Evolutionary conservation across 495 filamentous ascomycete genomes (phyloP), one percentile per base, ranked within the genome.

Genomic region (Penicillium roqueforti): DNA sequence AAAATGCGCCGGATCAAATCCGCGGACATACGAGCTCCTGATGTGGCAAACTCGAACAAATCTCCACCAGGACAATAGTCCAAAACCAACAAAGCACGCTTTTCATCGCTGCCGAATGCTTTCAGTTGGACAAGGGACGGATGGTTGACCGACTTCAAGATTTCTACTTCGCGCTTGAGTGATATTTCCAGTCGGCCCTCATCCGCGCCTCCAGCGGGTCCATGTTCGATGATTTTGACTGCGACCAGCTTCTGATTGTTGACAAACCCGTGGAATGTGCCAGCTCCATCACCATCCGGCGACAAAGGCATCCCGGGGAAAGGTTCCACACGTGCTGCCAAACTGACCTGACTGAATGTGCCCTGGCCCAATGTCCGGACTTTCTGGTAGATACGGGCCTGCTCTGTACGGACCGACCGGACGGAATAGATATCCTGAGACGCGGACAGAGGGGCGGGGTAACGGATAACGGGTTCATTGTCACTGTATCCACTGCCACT

Each of bases 61-160:
- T 98, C 93, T 6, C 93, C 95, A 3, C 93, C 93, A 3, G 92
- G 84, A 61, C 89, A 97, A 66, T 97, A 97, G 56, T 86, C 89
- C 51, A 98, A 75, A 34, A 97, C 87, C 37, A 98, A 75, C 37
- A 96, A 76, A 3, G 91, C 88, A 32, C 89, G 84, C 32, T 85
- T 83, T 25, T 86, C 82, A 65, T 92, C 87, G 56, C 88, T 87
- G 45, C 80, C 91, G 75, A 88, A 95, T 5, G 90, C 91, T 63
- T 91, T 91, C 44, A 98, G 76, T 64, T 95, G 85, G 11, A 97
- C 87, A 38, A 98, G 72, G 1, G 87, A 95, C 3, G 95, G 93
- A 69, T 98, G 90, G 36, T 86, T 83, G 55, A 97, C 82, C 16
- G 79, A 79, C 62, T 88, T 89, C 69, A 98, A 83, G 48, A 97